Conservation (phyloP, 306 rosid species). For the Datisca glomerata region DNA sequence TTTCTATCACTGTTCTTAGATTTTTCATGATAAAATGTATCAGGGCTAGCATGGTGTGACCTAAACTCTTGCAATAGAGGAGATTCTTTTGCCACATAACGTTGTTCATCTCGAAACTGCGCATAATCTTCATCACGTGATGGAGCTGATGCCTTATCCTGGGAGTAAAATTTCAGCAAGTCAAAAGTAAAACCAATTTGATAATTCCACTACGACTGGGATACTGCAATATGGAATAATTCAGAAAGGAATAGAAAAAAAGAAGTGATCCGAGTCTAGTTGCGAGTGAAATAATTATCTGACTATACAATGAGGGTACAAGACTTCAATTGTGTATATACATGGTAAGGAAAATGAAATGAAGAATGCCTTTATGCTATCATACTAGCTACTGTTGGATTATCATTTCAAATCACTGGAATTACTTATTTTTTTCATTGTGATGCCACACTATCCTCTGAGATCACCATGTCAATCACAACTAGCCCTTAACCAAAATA, state of each 20-base stretch:
- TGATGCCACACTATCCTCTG: too few species aligned
- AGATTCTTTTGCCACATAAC: slow-evolving; percentile 44
- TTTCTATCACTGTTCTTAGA: slow-evolving; percentile 54
- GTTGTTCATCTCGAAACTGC: slow-evolving; percentile 39
- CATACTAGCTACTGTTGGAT: not conserved
- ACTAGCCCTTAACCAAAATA: too few species aligned
- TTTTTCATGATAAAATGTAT: slow-evolving; percentile 45
- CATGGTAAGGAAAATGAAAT: not conserved
- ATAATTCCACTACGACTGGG: not conserved
- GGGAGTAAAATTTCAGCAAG: slow-evolving; percentile 32
- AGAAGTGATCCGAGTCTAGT: not conserved
- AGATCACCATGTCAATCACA: too few species aligned
- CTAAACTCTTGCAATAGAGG: slow-evolving; percentile 53
- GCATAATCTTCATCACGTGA: slow-evolving; percentile 51
- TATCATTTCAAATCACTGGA: too few species aligned
- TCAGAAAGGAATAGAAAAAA: not conserved
- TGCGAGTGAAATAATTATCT: not conserved
- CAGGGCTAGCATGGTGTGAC: slow-evolving; percentile 50
- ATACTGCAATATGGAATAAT: not conserved
- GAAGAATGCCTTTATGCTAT: not conserved
- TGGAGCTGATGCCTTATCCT: slow-evolving; percentile 63
- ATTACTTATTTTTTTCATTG: too few species aligned
- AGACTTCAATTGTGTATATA: too few species aligned
- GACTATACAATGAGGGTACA: not conserved
- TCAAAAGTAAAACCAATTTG: slow-evolving; percentile 17